Percentiles rank a stretch among this genome's conserved stretches.
phyloP scores from a whole-genome alignment of 768 basidiomycete species.

The Auriscalpium microsporum region DNA sequence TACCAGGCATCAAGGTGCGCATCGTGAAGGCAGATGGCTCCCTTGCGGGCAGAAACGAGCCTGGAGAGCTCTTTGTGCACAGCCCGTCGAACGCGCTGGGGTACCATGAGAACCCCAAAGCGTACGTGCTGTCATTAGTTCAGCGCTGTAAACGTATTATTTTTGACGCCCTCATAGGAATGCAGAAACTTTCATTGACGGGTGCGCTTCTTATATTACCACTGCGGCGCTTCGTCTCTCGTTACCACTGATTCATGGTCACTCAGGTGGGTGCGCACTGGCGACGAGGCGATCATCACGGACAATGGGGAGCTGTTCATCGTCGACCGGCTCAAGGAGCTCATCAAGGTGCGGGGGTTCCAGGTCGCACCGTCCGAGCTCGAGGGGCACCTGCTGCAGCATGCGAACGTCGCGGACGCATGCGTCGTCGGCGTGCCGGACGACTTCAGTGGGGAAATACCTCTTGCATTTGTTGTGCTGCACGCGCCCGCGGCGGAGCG shows the following conservation, averaged over 20 bases:
- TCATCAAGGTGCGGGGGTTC: constrained; percentile 62
- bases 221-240: too few species aligned
- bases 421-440: constrained; percentile 65
- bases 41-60: constrained; percentile 42
- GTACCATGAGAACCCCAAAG: constrained; percentile 46
- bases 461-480: constrained; percentile 59
- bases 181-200: constrained; percentile 58
- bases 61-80: constrained; percentile 49
- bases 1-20: constrained; percentile 45
- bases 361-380: constrained; percentile 72
- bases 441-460: constrained; percentile 66
- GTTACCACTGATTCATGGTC: too few species aligned
- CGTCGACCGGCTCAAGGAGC: constrained; percentile 59
- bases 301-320: constrained; percentile 49
- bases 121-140: constrained; percentile 33
- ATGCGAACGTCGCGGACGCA: constrained; percentile 48
- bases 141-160: not conserved
- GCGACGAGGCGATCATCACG: constrained; percentile 52
- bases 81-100: constrained; percentile 31
- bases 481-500: constrained; percentile 14
- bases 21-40: constrained; percentile 48
- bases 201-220: constrained; percentile 15
- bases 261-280: constrained; percentile 50
- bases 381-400: constrained; percentile 55
- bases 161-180: constrained; percentile 33